A percentile compares a stretch with the other conserved stretches of the same genome.
These are phyloP conservation scores for Massarina eburnea DNA, from an alignment of 2,329 filamentous ascomycete genomes.

Conservation along the genomic window DNA sequence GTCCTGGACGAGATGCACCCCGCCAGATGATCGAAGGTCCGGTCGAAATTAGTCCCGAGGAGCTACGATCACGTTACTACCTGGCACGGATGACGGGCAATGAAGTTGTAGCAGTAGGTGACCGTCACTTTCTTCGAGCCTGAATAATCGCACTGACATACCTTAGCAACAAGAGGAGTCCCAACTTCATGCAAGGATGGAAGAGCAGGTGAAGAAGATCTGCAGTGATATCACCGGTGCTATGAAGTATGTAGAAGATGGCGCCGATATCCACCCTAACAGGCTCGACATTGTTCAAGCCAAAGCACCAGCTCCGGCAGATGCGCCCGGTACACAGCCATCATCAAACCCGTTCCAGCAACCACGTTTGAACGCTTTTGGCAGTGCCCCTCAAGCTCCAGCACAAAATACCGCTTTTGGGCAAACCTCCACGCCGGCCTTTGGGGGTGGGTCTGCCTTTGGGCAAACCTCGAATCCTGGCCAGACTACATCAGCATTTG, in stretches of 20 bases:
- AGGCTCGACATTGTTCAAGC: constrained; percentile 34
- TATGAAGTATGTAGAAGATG: constrained; percentile 40
- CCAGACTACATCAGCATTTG: constrained; percentile 27
- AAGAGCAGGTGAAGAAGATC: constrained; percentile 72
- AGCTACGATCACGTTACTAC: constrained; percentile 75
- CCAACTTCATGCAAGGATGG: constrained; percentile 61
- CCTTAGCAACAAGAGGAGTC: constrained; percentile 62
- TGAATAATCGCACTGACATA: constrained; percentile 11
- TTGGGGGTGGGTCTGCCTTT: constrained; percentile 47
- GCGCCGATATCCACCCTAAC: constrained; percentile 38
- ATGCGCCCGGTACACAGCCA: constrained; percentile 9
- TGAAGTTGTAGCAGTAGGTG: constrained; percentile 53
- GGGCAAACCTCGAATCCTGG: constrained; percentile 43
- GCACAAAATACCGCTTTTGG: constrained; percentile 39
- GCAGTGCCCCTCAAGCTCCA: constrained; percentile 20
- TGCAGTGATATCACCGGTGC: constrained; percentile 71
- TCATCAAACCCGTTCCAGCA: constrained; percentile 30
- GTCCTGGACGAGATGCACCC: constrained; percentile 73
- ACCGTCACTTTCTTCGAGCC: background rate
- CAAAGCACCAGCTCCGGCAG: constrained; percentile 10
- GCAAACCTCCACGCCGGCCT: constrained; percentile 25
- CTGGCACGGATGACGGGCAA: constrained; percentile 64
- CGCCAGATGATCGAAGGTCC: constrained; percentile 81
- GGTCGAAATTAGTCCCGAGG: constrained; percentile 85
- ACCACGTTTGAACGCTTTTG: constrained; percentile 34